Evolutionary conservation across 1,139 yeast species (phyloP), one percentile per base, ranked within the genome.

Genomic region (Diutina siamensis): DNA sequence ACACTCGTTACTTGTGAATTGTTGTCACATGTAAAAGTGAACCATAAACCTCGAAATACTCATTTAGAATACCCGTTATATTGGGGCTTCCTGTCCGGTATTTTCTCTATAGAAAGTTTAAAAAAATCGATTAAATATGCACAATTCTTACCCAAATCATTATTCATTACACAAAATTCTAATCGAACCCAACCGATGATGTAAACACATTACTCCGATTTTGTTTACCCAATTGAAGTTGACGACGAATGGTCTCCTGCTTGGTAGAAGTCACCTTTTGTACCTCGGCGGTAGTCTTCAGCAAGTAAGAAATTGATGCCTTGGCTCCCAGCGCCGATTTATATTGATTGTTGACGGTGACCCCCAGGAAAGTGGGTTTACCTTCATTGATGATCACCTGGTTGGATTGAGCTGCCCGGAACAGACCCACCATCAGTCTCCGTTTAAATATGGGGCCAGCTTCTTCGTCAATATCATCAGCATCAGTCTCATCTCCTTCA

Each of bases 301-400:
- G 64, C 59, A 78, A 58, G 48, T 69, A 76, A 20, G 82, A 74
- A 48, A 80, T 72, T 2, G 85, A 76, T 0, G 84, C 78, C 51
- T 71, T 75, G 2, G 78, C 67, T 4, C 82, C 78, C 2, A 78
- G 67, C 1, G 78, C 81, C 18, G 72, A 71, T 54, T 70, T 78
- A 53, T 77, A 76, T 36, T 73, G 72, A 44, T 74, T 77, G 45
- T 78, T 71, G 12, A 76, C 63, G 0, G 77, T 76, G 35, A 80
- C 84, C 2, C 81, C 80, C 35, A 74, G 66, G 53, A 71, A 71
- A 10, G 57, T 58, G 17, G 40, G 40, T n/a, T n/a, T 35, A 8
- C 40, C 40, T 8, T 35, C 28, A 35, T 52, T 53, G 44, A 59
- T 65, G 10, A 74, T 72, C 49, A 67, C 65, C 44, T 51, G 58